Conservation (phyloP, 768 basidiomycete genomes). For the Termitomyces titanicus region DNA sequence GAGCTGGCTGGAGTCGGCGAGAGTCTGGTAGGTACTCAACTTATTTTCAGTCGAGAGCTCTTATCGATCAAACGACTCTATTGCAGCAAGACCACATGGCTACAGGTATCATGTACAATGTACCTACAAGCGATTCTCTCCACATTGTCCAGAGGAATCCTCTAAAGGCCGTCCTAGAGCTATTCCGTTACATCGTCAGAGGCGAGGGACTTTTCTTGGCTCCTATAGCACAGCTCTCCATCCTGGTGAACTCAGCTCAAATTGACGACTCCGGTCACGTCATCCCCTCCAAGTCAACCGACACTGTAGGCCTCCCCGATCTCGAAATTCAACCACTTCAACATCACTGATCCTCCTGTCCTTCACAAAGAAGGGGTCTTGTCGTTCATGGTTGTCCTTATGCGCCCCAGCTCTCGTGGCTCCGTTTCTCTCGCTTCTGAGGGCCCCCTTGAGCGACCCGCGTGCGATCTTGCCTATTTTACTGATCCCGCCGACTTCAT, state of each 20-base stretch:
- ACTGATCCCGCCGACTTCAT: conserved; percentile 20
- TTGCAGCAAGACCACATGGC: conserved; percentile 36
- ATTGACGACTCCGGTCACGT: conserved; percentile 2
- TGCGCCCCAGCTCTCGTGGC: conserved; percentile 20
- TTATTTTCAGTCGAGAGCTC: no score
- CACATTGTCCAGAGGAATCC: conserved; percentile 22
- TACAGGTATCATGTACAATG: conserved; percentile 29
- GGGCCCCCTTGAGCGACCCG: conserved; percentile 25
- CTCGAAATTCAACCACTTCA: conserved; percentile 31
- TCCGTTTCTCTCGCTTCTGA: conserved; percentile 21
- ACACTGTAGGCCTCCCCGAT: conserved; percentile 30
- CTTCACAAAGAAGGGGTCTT: conserved; percentile 18
- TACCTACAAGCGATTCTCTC: conserved; percentile 29
- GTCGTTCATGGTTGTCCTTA: conserved; percentile 14
- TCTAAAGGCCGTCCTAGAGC: no score
- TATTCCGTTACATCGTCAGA: conserved; percentile 28
- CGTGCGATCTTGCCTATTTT: conserved; percentile 27
- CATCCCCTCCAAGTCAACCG: neutral
- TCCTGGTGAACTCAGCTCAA: conserved; percentile 1
- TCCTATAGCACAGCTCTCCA: neutral
- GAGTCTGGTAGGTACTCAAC: conserved; percentile 20
- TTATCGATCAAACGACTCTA: neutral
- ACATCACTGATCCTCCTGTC: conserved; percentile 4
- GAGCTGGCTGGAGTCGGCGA: conserved; percentile 31
- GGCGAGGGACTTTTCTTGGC: conserved; percentile 29